Conservation (phyloP, 495 filamentous ascomycete genomes). For the Saxophila tyrrhenica region DNA sequence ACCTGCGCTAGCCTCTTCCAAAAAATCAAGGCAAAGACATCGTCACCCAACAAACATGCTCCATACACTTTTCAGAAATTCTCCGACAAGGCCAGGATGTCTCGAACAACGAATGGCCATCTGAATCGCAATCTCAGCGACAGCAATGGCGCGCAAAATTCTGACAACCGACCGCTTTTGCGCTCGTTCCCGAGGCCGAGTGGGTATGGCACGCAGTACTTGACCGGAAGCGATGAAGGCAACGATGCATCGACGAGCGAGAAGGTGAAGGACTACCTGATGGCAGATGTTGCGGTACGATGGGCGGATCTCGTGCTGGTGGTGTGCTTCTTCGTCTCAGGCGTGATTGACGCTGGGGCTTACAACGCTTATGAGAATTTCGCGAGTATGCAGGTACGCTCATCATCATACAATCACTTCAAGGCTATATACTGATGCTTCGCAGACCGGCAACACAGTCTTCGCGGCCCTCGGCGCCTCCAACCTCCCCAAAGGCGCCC, state of each 20-base stretch:
- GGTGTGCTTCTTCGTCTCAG: neutral
- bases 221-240: neutral
- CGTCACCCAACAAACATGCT: too few species aligned
- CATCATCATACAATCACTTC: neutral
- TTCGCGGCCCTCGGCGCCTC: constrained; percentile 5
- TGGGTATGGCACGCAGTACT: neutral
- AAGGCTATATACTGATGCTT: neutral
- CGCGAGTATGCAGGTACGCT: neutral
- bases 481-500: neutral
- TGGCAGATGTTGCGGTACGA: neutral
- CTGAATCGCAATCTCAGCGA: neutral
- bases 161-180: neutral
- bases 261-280: neutral
- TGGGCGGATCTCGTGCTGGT: neutral
- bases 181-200: neutral
- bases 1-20: too few species aligned
- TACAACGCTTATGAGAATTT: constrained; percentile 5
- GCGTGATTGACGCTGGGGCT: neutral
- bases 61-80: too few species aligned
- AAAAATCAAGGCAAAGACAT: too few species aligned
- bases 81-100: neutral
- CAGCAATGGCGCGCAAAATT: neutral
- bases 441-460: constrained; percentile 4
- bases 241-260: neutral
- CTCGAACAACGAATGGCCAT: neutral